phyloP scores from a whole-genome alignment of 768 basidiomycete genomes.

The Gloeopeniophorella convolvens region DNA sequence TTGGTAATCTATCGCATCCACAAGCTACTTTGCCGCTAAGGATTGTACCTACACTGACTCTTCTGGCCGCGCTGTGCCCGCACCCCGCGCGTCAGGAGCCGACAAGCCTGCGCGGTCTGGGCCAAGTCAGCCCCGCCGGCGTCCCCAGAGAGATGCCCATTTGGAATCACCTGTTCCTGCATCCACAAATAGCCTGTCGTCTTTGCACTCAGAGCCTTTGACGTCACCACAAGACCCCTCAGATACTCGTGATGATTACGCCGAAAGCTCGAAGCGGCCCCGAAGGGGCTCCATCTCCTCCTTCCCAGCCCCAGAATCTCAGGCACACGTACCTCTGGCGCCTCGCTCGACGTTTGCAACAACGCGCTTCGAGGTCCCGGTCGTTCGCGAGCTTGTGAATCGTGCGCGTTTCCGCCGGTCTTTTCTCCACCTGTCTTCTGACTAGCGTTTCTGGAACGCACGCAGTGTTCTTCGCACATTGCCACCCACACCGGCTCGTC shows the following conservation, averaged over 20 bases:
- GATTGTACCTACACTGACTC: conserved; percentile 76
- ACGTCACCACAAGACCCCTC: conserved; percentile 22
- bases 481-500: conserved; percentile 68
- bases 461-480: conserved; percentile 76
- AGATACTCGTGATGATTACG: conserved; percentile 23
- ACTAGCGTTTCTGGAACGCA: background rate
- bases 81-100: conserved; percentile 34
- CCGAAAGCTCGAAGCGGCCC: conserved; percentile 6
- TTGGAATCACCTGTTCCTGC: conserved; percentile 8
- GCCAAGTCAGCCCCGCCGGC: conserved; percentile 12
- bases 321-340: background rate
- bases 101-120: conserved; percentile 11
- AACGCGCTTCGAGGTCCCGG: conserved; percentile 16
- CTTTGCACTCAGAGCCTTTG: conserved; percentile 1
- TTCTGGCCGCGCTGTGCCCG: conserved; percentile 72
- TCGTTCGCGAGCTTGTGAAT: conserved; percentile 21
- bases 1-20: conserved; percentile 14
- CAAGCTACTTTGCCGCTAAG: conserved; percentile 76
- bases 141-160: conserved; percentile 1
- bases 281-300: conserved; percentile 5
- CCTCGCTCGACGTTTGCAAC: conserved; percentile 5
- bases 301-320: conserved; percentile 2
- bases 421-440: background rate
- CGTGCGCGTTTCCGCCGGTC: conserved; percentile 3
- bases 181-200: background rate